Conservation (phyloP, 768 basidiomycete genomes). For the Lyophyllum decastes region DNA sequence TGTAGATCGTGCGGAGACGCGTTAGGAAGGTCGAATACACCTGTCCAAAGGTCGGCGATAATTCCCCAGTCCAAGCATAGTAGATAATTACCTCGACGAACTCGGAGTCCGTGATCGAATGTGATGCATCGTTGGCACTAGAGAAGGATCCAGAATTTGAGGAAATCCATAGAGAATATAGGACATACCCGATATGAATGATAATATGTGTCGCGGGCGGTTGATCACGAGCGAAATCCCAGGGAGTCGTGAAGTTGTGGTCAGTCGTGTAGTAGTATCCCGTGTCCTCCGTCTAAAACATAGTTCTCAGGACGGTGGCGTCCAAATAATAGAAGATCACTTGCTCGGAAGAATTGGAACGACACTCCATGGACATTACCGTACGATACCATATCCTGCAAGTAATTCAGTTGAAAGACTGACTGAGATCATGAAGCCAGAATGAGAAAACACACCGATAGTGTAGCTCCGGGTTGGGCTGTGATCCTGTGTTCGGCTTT, state of each 20-base stretch:
- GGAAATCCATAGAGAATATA: not conserved
- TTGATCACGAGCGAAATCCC: conserved; percentile 51
- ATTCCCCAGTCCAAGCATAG: not conserved
- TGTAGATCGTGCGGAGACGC: conserved; percentile 45
- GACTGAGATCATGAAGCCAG: not conserved
- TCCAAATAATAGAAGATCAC: not conserved
- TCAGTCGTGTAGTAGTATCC: conserved; percentile 53
- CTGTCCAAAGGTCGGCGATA: conserved; percentile 20
- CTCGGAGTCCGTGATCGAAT: conserved; percentile 43
- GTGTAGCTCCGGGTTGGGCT: conserved; percentile 53
- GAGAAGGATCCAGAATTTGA: not conserved
- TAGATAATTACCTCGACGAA: conserved; percentile 38
- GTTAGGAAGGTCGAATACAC: conserved; percentile 49
- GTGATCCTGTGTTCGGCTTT: conserved; percentile 48
- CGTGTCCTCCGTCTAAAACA: conserved; percentile 53
- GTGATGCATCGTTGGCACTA: conserved; percentile 58
- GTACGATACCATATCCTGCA: not conserved
- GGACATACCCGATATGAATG: conserved; percentile 44
- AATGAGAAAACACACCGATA: conserved; percentile 13
- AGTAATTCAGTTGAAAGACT: not conserved
- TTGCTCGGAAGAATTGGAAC: not conserved
- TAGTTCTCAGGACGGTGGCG: not conserved
- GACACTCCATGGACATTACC: not conserved
- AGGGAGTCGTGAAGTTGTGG: conserved; percentile 63
- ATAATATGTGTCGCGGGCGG: conserved; percentile 53